Conservation (phyloP, 495 filamentous ascomycete species). For the Podospora anserina region DNA sequence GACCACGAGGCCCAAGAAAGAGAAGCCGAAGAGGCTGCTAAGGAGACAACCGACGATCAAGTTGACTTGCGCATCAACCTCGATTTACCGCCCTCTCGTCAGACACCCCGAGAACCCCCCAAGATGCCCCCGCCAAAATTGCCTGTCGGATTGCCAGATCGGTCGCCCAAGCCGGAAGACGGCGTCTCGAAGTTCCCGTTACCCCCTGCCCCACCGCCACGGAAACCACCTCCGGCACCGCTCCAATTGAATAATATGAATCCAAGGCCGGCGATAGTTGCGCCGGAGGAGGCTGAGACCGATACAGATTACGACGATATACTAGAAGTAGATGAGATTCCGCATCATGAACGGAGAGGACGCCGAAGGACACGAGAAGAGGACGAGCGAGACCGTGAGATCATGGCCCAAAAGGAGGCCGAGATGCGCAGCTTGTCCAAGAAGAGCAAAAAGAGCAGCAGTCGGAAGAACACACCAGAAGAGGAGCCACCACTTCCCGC, state of each 20-base stretch:
- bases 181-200: conserved; percentile 45
- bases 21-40: conserved; percentile 42
- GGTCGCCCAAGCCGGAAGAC: conserved; percentile 45
- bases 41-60: conserved; percentile 38
- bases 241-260: conserved; percentile 61
- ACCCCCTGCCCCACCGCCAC: conserved; percentile 54
- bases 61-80: conserved; percentile 44
- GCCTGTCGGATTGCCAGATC: conserved; percentile 40
- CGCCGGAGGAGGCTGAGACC: conserved; percentile 58
- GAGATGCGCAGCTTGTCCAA: conserved; percentile 63
- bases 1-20: conserved; percentile 50
- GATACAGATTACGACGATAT: conserved; percentile 84
- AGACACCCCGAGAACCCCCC: conserved; percentile 44
- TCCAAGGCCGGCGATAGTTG: conserved; percentile 44
- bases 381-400: conserved; percentile 77
- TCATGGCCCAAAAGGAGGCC: conserved; percentile 58
- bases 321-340: conserved; percentile 61
- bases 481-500: conserved; percentile 17
- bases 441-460: conserved; percentile 56
- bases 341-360: conserved; percentile 59
- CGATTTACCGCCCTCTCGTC: conserved; percentile 47
- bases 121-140: conserved; percentile 42
- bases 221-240: conserved; percentile 83
- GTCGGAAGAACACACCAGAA: conserved; percentile 41
- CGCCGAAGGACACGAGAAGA: conserved; percentile 82